Conservation (phyloP, 805 yeast species). For the Maudiozyma pseudohumilis region DNA sequence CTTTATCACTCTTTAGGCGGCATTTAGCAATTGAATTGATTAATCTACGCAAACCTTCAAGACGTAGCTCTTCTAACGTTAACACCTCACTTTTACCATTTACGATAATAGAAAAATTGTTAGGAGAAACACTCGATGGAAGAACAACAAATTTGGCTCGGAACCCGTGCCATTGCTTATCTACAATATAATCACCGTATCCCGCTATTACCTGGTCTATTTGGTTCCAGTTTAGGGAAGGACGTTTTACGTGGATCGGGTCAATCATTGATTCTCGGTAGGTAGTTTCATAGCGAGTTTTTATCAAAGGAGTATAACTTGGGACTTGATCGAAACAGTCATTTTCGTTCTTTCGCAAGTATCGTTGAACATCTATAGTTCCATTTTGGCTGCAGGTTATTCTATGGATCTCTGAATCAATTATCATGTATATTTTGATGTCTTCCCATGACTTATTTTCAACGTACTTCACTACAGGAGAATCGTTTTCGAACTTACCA, state of each 20-base stretch:
- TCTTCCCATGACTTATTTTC: slow-evolving; percentile 38
- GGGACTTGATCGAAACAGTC: slow-evolving; percentile 27
- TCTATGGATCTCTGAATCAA: slow-evolving; percentile 80
- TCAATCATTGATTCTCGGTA: slow-evolving; percentile 51
- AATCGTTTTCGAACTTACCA: slow-evolving; percentile 38
- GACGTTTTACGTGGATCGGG: slow-evolving; percentile 42
- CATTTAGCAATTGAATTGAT: slow-evolving; percentile 54
- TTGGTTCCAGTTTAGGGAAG: slow-evolving; percentile 75
- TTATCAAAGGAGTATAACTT: slow-evolving; percentile 45
- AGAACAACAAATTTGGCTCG: slow-evolving; percentile 76
- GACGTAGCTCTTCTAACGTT: slow-evolving; percentile 74
- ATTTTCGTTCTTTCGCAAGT: slow-evolving; percentile 34
- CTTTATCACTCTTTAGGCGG: slow-evolving; percentile 37
- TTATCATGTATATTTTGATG: slow-evolving; percentile 59
- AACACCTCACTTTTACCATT: slow-evolving; percentile 49
- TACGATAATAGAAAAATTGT: slow-evolving; percentile 30
- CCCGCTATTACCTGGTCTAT: slow-evolving; percentile 91
- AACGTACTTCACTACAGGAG: slow-evolving; percentile 47
- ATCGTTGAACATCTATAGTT: slow-evolving; percentile 69
- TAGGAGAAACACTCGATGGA: slow-evolving; percentile 63
- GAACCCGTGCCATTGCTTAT: slow-evolving; percentile 45
- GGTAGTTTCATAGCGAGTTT: slow-evolving; percentile 67
- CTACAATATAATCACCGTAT: slow-evolving; percentile 56
- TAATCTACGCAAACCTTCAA: slow-evolving; percentile 77
- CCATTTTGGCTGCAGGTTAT: slow-evolving; percentile 65